A percentile compares a stretch with the other conserved stretches of the same genome.
Evolutionary conservation across 2,329 filamentous ascomycete species (phyloP).

Genomic region (Alternaria metachromatica): DNA sequence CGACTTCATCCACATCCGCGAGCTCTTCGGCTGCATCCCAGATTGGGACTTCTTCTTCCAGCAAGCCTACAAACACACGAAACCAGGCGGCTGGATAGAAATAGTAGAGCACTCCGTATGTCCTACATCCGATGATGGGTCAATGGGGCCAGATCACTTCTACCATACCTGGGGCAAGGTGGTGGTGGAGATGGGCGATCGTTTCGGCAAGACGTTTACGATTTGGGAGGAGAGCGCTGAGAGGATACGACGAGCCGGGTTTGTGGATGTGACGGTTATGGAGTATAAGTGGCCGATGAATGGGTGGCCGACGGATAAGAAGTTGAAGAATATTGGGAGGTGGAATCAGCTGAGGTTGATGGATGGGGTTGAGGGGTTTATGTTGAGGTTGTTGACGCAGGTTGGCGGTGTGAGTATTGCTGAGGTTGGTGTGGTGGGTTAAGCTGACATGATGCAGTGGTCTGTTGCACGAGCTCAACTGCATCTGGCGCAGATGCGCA

Average conservation of each 20-base stretch:
- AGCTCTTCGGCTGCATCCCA: conserved; percentile 54
- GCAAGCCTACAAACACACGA: conserved; percentile 44
- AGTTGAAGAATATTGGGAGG: conserved; percentile 44
- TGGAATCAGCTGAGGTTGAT: conserved; percentile 48
- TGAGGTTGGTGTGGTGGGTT: neutral
- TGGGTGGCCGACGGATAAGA: conserved; percentile 40
- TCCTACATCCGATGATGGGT: conserved; percentile 50
- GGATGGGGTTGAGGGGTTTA: conserved; percentile 49
- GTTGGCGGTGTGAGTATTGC: conserved; percentile 36
- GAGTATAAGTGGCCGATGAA: conserved; percentile 48
- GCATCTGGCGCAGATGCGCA: conserved; percentile 47
- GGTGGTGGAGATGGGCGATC: conserved; percentile 45
- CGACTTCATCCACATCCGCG: conserved; percentile 57
- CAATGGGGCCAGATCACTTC: conserved; percentile 47
- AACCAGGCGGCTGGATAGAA: conserved; percentile 54
- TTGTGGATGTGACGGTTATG: conserved; percentile 43
- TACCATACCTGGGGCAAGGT: conserved; percentile 45
- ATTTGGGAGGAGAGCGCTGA: conserved; percentile 46
- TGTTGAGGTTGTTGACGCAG: conserved; percentile 46
- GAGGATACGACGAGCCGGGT: conserved; percentile 41
- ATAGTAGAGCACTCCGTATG: conserved; percentile 53
- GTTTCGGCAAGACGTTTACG: conserved; percentile 47
- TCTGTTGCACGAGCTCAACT: conserved; percentile 44
- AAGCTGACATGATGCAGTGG: conserved; percentile 27
- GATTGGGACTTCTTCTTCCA: conserved; percentile 55